phyloP scores from a whole-genome alignment of 345 rosid species.

The Aethionema arabicum region DNA sequence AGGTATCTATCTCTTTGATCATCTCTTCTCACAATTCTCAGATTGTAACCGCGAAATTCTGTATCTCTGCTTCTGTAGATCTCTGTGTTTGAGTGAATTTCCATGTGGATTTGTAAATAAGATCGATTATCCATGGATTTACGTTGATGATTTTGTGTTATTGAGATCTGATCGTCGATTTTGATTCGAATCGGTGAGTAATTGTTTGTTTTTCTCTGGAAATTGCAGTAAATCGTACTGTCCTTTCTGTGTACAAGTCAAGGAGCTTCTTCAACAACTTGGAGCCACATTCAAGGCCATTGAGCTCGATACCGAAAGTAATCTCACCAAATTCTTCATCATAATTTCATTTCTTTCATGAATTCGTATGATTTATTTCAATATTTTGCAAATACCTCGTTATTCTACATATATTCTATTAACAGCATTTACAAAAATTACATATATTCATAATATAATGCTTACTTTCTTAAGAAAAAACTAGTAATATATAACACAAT shows the following conservation, averaged over 20 bases:
- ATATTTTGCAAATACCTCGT: no score
- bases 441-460: no score
- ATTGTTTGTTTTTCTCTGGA: neutral
- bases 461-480: no score
- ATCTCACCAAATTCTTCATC: conserved; percentile 12
- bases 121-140: conserved; percentile 17
- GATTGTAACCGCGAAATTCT: neutral
- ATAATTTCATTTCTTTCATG: neutral
- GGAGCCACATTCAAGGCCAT: conserved; percentile 51
- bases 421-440: no score
- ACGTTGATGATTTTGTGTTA: conserved; percentile 25
- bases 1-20: conserved; percentile 35
- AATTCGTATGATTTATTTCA: neutral
- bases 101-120: neutral
- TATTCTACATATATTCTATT: no score
- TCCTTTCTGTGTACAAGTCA: conserved; percentile 61
- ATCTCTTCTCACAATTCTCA: neutral
- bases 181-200: neutral
- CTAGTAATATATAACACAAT: no score
- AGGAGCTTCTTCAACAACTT: conserved; percentile 58
- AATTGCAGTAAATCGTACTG: conserved; percentile 64
- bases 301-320: conserved; percentile 69
- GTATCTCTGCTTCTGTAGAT: neutral
- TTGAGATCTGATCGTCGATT: neutral
- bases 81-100: neutral